Percentiles rank a stretch among this genome's conserved stretches.
phyloP scores from a whole-genome alignment of 345 rosid species.

The Melastoma malabathricum region DNA sequence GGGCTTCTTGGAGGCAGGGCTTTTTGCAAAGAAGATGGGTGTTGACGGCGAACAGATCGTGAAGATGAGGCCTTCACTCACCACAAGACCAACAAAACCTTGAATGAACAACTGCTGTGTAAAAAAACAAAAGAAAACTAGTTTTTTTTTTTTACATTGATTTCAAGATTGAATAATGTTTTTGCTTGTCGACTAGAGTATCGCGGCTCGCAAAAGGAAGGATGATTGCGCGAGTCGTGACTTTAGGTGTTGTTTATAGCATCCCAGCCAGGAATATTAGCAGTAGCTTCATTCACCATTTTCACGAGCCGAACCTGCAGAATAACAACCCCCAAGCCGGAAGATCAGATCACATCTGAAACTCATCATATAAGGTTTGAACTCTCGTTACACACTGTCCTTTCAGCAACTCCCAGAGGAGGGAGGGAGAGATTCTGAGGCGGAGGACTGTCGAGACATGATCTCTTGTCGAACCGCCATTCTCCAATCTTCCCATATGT shows the following conservation, averaged over 20 bases:
- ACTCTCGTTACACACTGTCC: constrained; percentile 35
- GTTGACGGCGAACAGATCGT: constrained; percentile 64
- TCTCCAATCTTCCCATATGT: constrained; percentile 68
- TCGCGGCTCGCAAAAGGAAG: no score
- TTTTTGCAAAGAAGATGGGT: constrained; percentile 54
- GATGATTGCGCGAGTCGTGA: constrained; percentile 1
- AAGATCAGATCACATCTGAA: neutral
- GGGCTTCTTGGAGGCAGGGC: constrained; percentile 59
- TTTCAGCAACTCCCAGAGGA: constrained; percentile 74
- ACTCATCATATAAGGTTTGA: neutral
- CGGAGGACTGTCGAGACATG: constrained; percentile 49
- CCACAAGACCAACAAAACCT: constrained; percentile 37
- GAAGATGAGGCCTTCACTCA: constrained; percentile 76
- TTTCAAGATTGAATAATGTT: no score
- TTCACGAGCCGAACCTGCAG: constrained; percentile 51
- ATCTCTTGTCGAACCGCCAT: constrained; percentile 76
- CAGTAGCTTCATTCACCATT: constrained; percentile 62
- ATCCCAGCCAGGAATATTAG: constrained; percentile 60
- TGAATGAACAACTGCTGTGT: neutral
- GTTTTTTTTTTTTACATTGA: no score
- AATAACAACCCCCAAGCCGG: neutral
- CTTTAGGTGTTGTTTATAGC: constrained; percentile 15
- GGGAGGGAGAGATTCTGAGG: constrained; percentile 64
- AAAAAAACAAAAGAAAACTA: neutral
- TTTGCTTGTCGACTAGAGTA: no score